phyloP scores from a whole-genome alignment of 2,329 filamentous ascomycete genomes.

The Xylariaceae sp. region DNA sequence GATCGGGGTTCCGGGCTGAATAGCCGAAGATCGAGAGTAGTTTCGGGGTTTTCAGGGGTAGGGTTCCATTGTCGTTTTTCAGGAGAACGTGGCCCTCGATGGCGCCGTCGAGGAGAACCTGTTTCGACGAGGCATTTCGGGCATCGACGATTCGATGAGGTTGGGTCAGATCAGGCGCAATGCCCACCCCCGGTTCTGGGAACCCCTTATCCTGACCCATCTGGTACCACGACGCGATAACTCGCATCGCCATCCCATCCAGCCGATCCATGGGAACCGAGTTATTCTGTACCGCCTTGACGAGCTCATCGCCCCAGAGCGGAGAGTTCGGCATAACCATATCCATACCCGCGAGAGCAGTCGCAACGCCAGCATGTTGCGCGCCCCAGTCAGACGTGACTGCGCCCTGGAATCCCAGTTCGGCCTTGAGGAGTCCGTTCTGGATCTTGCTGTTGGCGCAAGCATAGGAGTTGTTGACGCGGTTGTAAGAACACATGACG shows the following conservation, averaged over 20 bases:
- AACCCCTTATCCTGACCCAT: constrained; percentile 48
- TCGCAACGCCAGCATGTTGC: constrained; percentile 51
- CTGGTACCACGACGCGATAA: constrained; percentile 53
- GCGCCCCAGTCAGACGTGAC: constrained; percentile 54
- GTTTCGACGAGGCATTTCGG: constrained; percentile 41
- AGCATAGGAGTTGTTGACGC: constrained; percentile 55
- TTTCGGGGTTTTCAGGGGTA: constrained; percentile 48
- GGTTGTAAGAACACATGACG: constrained; percentile 50
- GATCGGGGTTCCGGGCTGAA: constrained; percentile 46
- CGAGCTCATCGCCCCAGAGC: constrained; percentile 45
- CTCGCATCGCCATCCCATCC: constrained; percentile 54
- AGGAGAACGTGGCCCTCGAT: constrained; percentile 60
- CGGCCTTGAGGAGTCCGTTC: constrained; percentile 49
- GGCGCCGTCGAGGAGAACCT: constrained; percentile 48
- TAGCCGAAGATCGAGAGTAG: constrained; percentile 58
- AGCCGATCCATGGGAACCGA: constrained; percentile 51
- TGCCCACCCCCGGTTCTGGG: constrained; percentile 44
- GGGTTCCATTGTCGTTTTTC: constrained; percentile 52
- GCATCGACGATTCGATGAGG: constrained; percentile 52
- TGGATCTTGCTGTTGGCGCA: constrained; percentile 56
- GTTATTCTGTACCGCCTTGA: constrained; percentile 55
- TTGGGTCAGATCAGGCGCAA: constrained; percentile 44
- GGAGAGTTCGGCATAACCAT: constrained; percentile 52
- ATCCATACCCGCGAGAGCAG: constrained; percentile 45
- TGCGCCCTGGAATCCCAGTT: constrained; percentile 44